phyloP scores from a whole-genome alignment of 306 rosid genomes.

The Prunus mira region DNA sequence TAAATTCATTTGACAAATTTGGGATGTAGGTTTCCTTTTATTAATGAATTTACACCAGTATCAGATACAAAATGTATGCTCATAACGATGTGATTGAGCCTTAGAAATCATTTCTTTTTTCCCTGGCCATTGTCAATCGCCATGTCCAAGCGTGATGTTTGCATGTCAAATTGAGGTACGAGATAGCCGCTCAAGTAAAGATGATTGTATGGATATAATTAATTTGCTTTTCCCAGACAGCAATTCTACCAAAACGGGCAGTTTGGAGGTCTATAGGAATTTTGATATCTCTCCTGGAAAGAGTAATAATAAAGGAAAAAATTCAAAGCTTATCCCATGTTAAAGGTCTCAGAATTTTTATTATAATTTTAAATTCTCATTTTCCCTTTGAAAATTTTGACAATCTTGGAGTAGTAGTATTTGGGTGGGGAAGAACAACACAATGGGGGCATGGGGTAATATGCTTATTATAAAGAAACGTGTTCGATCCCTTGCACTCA shows the following conservation, averaged over 20 bases:
- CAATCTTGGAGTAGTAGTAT: too few relatives aligned
- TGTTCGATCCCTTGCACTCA: too few relatives aligned
- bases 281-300: too few relatives aligned
- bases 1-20: not conserved
- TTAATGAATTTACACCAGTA: not conserved
- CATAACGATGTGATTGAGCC: not conserved
- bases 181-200: not conserved
- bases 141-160: not conserved
- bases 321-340: too few relatives aligned
- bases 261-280: too few relatives aligned
- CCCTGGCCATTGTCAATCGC: not conserved
- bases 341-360: not conserved
- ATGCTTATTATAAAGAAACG: too few relatives aligned
- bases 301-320: too few relatives aligned
- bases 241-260: too few relatives aligned
- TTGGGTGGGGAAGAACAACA: too few relatives aligned
- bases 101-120: not conserved
- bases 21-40: not conserved
- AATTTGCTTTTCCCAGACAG: not conserved
- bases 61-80: slow-evolving; percentile 9
- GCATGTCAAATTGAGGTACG: not conserved
- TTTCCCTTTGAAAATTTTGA: too few relatives aligned
- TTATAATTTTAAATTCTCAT: too few relatives aligned
- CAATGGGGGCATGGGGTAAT: too few relatives aligned
- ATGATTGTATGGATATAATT: not conserved